These are phyloP conservation scores for Pyracantha coccinea DNA, from an alignment of 331 rosid species.

Conservation along the genomic window DNA sequence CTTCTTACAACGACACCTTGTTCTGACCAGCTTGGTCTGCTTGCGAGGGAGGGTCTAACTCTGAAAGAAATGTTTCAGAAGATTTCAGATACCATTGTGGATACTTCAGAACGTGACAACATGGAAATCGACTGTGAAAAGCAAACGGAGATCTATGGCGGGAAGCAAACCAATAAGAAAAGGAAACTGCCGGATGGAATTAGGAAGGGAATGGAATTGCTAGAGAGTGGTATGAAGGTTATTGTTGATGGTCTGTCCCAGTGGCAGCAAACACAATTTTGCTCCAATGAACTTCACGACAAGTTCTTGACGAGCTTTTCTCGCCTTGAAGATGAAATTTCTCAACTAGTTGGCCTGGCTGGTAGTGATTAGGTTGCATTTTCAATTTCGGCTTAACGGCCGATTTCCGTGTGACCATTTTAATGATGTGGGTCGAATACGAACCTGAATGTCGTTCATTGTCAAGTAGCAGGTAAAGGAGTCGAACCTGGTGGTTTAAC, in stretches of 20 bases:
- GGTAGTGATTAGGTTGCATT: constrained; percentile 24
- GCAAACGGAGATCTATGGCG: constrained; percentile 35
- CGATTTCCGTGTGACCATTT: too few species aligned
- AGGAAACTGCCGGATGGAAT: constrained; percentile 75
- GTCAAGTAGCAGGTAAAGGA: too few species aligned
- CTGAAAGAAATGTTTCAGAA: constrained; percentile 50
- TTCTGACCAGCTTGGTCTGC: constrained; percentile 59
- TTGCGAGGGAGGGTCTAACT: constrained; percentile 50
- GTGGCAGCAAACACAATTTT: constrained; percentile 50
- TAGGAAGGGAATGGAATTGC: constrained; percentile 64
- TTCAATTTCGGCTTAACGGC: too few species aligned
- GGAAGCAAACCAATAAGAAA: constrained; percentile 41
- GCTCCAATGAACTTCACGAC: constrained; percentile 36
- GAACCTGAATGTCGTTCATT: too few species aligned
- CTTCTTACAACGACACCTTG: constrained; percentile 41
- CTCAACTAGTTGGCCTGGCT: constrained; percentile 55
- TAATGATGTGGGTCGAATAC: too few species aligned
- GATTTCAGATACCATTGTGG: constrained; percentile 27
- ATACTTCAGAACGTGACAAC: constrained; percentile 23
- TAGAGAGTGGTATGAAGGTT: constrained; percentile 60
- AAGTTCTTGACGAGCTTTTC: constrained; percentile 52
- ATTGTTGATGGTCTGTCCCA: constrained; percentile 58
- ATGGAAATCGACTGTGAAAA: constrained; percentile 43
- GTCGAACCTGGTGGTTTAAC: too few species aligned
- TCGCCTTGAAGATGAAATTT: constrained; percentile 56